Percentiles rank a stretch among this genome's conserved stretches.
Conservation (phyloP, 2,329 filamentous ascomycete genomes). For the Orbilia ellipsospora region DNA sequence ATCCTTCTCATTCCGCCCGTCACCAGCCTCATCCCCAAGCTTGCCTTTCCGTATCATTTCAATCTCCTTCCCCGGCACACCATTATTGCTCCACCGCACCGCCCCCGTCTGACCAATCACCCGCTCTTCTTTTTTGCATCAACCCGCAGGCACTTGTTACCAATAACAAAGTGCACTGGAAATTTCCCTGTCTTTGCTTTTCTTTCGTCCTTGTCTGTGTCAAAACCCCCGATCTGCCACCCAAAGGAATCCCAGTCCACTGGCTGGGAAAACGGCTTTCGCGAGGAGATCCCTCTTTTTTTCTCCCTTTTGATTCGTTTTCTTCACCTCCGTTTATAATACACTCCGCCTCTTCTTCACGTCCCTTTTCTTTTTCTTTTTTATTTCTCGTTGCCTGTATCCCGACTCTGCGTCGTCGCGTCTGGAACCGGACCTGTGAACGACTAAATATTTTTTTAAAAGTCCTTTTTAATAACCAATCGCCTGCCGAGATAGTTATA, state of each 20-base stretch:
- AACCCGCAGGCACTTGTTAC: slow-evolving; percentile 30
- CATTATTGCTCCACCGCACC: slow-evolving; percentile 48
- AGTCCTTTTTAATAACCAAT: slow-evolving; percentile 49
- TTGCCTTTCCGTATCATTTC: slow-evolving; percentile 37
- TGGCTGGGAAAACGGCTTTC: slow-evolving; percentile 55
- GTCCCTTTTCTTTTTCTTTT: slow-evolving; percentile 19
- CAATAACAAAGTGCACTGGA: slow-evolving; percentile 47
- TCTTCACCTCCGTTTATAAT: slow-evolving; percentile 54
- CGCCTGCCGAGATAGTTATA: slow-evolving; percentile 29
- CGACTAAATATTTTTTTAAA: slow-evolving; percentile 12
- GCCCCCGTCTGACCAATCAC: slow-evolving; percentile 54
- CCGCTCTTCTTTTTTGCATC: slow-evolving; percentile 54
- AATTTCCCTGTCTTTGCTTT: slow-evolving; percentile 54
- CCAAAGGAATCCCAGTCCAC: slow-evolving; percentile 43
- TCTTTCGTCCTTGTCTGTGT: slow-evolving; percentile 45
- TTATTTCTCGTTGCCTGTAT: background rate
- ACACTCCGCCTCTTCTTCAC: slow-evolving; percentile 50
- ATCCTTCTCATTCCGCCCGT: slow-evolving; percentile 15
- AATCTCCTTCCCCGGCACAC: slow-evolving; percentile 53
- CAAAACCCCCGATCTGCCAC: slow-evolving; percentile 56
- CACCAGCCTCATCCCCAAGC: slow-evolving; percentile 54
- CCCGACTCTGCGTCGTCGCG: slow-evolving; percentile 51
- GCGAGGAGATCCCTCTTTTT: slow-evolving; percentile 53
- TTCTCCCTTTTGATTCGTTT: slow-evolving; percentile 55
- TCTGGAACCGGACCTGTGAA: slow-evolving; percentile 40